Evolutionary conservation across 176 grass and related monocot genomes (phyloP), one percentile per base, ranked within the genome.

Genomic region (Carex myosuroides): DNA sequence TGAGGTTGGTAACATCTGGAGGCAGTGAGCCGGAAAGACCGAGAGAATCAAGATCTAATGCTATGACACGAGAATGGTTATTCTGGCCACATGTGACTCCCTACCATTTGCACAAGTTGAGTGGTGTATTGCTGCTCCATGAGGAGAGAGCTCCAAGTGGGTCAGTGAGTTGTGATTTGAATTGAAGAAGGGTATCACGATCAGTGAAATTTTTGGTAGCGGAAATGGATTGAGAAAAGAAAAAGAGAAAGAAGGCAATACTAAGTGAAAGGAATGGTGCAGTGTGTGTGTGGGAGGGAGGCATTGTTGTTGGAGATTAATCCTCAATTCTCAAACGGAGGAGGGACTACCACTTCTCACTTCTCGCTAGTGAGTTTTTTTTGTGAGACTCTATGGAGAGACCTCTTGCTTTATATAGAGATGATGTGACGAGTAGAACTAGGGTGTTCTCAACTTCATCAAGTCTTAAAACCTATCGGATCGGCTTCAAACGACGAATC

Each of bases 91-190:
- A 93, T 29, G 61, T 56, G 13, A 93, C 89, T 4, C 89, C 91
- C 32, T 10, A 58, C 92, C 92, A 94, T 17, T 29, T 68, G 82
- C 92, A 94, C 70, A 87, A 87, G 22, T 87, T 12, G 10, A 69
- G 71, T 52, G 92, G 84, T 39, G 12, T 62, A 1, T 79, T 86
- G 72, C 37, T 39, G 4, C 13, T 87, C 91, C 91, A 93, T 1
- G 89, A 87, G 44, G 21, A 66, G 54, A 93, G 84, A 16, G 82
- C 87, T 80, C 84, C 68, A 4, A 29, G 21, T 1, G 82, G 79
- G 56, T 89, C 87, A 9, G 85, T 85, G 22, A 91, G 56, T 12
- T 87, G 85, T 26, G 87, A 88, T 79, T 89, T 87, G 87, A 94
- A 89, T 67, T 82, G 90, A 20, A 91, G 79, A 17, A 91, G 87